Evolutionary conservation across 768 basidiomycete species (phyloP).

Genomic region (Leccinum incarnatum): DNA sequence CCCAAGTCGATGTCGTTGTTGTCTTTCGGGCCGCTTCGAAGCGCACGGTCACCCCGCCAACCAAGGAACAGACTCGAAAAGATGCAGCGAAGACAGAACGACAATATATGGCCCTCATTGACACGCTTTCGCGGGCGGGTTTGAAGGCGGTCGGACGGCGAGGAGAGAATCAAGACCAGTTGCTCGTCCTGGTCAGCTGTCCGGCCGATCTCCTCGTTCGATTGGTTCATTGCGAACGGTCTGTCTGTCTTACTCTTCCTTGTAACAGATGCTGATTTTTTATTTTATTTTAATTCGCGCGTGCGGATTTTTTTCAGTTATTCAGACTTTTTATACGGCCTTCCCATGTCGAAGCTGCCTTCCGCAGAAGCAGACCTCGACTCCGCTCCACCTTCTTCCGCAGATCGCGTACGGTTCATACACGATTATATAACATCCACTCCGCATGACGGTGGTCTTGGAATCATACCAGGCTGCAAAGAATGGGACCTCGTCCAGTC

Average conservation of each 20-base stretch:
- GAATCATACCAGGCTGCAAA: conserved; percentile 66
- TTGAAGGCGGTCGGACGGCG: conserved; percentile 70
- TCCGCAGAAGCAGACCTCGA: conserved; percentile 42
- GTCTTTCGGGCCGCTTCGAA: conserved; percentile 56
- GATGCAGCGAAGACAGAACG: conserved; percentile 62
- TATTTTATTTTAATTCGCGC: neutral
- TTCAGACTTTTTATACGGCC: conserved; percentile 72
- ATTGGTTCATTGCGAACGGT: conserved; percentile 76
- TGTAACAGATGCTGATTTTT: neutral
- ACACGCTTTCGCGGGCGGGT: conserved; percentile 58
- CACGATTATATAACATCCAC: conserved; percentile 69
- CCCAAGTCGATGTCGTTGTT: conserved; percentile 71
- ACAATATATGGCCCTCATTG: conserved; percentile 66
- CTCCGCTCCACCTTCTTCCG: conserved; percentile 52
- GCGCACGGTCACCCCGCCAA: conserved; percentile 32
- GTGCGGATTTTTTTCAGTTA: conserved; percentile 39
- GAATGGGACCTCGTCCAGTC: conserved; percentile 82
- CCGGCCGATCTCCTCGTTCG: conserved; percentile 57
- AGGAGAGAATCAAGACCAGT: conserved; percentile 72
- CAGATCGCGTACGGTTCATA: conserved; percentile 80
- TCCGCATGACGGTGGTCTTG: conserved; percentile 76
- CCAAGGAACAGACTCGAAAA: conserved; percentile 61
- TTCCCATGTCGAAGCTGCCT: conserved; percentile 54
- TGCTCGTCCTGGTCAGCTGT: conserved; percentile 75
- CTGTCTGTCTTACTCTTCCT: conserved; percentile 24